Base-by-base conservation (phyloP, 768 basidiomycete species). In the Boletus rex-veris region DNA sequence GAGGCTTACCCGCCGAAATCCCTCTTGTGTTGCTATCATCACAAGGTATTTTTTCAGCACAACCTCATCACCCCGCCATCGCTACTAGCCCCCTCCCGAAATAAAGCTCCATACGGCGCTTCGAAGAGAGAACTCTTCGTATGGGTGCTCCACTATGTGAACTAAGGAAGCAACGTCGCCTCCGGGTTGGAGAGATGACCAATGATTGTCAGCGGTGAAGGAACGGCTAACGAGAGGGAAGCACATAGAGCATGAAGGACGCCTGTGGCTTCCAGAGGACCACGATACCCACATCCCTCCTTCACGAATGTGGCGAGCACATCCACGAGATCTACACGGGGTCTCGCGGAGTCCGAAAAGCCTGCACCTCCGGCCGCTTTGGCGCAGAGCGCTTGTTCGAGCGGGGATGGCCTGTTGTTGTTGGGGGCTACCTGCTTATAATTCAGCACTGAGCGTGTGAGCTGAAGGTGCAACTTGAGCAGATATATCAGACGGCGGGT, bases 51-150 rank as follows among this genome's bases (percentile, higher is more conserved):
- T n/a, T n/a, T n/a, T n/a, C n/a, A n/a, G n/a, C n/a, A n/a, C n/a
- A n/a, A n/a, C n/a, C n/a, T n/a, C n/a, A n/a, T n/a, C n/a, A n/a
- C n/a, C n/a, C n/a, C n/a, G n/a, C n/a, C n/a, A n/a, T n/a, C n/a
- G n/a, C n/a, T n/a, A n/a, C n/a, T n/a, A n/a, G n/a, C n/a, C n/a
- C n/a, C n/a, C n/a, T n/a, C n/a, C n/a, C n/a, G 88, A 73, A 37
- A 96, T 84, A 58, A 96, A 87, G 57, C 80, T 81, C 94, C 95
- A 98, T 6, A 90, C 82, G 0, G 87, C 80, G 46, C 80, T 85
- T 18, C 88, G 84, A 31, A 91, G 77, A 8, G 77, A 64, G 18
- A 85, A 74, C 40, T 92, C 91, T 30, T 92, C 87, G 58, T 88
- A 91, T 0, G 90, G 89, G 63, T 92, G 86, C 51, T 84, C 81